phyloP scores from a whole-genome alignment of 306 rosid genomes.

The Cucurbita maxima region DNA sequence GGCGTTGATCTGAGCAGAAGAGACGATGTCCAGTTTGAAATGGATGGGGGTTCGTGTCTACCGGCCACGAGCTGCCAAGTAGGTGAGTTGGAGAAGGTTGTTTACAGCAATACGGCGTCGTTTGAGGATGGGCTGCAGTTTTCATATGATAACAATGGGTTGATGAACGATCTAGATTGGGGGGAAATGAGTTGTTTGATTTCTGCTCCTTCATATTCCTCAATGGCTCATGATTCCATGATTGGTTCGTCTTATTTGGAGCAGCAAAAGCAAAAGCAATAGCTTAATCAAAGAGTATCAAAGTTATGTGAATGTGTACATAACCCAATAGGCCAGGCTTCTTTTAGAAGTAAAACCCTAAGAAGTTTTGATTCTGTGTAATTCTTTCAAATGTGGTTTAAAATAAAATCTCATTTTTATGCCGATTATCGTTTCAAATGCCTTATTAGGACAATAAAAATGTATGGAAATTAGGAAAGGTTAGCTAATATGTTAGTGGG shows the following conservation, averaged over 20 bases:
- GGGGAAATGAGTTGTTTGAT: conserved; percentile 27
- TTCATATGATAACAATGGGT: conserved; percentile 15
- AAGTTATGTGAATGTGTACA: neutral
- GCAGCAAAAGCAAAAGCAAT: no score
- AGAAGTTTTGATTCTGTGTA: neutral
- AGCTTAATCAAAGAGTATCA: neutral
- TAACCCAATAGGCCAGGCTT: neutral
- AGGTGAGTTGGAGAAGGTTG: conserved; percentile 22
- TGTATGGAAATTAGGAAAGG: no score
- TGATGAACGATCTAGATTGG: conserved; percentile 20
- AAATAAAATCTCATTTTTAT: no score
- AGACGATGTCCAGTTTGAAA: conserved; percentile 15
- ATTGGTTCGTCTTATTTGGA: neutral
- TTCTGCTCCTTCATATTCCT: conserved; percentile 20
- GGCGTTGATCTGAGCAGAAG: conserved; percentile 15
- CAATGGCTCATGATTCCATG: neutral
- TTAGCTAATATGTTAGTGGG: neutral
- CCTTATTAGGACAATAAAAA: no score
- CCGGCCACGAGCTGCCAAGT: conserved; percentile 17
- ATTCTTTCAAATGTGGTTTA: no score
- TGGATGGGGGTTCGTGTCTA: neutral
- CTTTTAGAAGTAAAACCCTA: neutral
- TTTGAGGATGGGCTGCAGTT: conserved; percentile 38
- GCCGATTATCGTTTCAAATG: no score
- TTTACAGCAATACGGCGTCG: conserved; percentile 17